Base-by-base conservation (phyloP, 345 rosid species). In the Sonneratia caseolaris region DNA sequence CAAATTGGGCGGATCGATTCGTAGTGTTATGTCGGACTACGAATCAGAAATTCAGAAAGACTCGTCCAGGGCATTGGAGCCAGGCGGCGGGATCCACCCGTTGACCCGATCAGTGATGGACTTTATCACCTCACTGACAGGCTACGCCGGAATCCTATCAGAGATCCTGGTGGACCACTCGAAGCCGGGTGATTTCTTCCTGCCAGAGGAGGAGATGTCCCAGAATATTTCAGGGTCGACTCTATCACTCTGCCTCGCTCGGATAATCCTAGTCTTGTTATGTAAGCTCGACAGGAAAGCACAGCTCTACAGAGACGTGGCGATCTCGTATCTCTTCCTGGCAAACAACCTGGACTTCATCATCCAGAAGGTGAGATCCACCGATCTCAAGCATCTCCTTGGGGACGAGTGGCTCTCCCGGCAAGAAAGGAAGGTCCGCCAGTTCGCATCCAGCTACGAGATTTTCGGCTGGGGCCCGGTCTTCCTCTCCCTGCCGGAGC, bases 281-380 rank as follows among this genome's bases (percentile, higher is more conserved):
- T 92, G 99, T 84, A 95, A 86, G 74, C 91, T 95, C 69, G 96
- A 92, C 73, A 75, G 85, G 65, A 90, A 82, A 76, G 88, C 93
- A 16, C 81, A 78, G 78, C 77, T 73, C 7, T 88, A 90, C 90
- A 89, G 85, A 73, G 93, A 95, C 38, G 85, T 80, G 27, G 76
- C 98, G 4, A 74, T 87, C 64, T 85, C 94, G 0, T 90, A 95
- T 72, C 86, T 95, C 70, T 95, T 90, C 85, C 84, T 90, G 7
- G 92, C 97, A 12, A 95, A 88, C 83, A 95, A 95, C 68, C 91
- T 92, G 45, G 84, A 86, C 49, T 87, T 78, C 81, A 81, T 92
- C 57, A 74, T 86, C 0, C 77, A 77, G 45, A 91, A 80, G 22
- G 96, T 90, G 38, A 71, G 73, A 18, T 77, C 84, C 66, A 80